A percentile compares a stretch with the other conserved stretches of the same genome.
Conservation (phyloP, 129 eudicot genomes). For the Chrysanthemum seticuspe region DNA sequence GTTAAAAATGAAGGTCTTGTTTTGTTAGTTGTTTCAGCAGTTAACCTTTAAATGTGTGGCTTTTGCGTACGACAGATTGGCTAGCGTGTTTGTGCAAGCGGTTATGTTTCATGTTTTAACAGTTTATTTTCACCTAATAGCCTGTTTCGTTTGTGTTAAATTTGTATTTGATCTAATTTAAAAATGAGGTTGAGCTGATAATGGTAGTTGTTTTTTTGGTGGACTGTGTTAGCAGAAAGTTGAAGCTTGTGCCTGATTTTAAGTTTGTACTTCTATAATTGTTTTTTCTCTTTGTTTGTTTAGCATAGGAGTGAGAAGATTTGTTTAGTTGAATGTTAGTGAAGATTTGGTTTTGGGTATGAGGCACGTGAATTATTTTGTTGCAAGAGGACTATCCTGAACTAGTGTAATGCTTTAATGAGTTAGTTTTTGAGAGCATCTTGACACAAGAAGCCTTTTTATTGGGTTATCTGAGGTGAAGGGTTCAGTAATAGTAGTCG, state of each 20-base stretch:
- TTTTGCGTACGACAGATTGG: too few relatives aligned
- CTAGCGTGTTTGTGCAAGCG: background rate
- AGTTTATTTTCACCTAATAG: background rate
- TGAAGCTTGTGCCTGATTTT: background rate
- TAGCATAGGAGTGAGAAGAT: background rate
- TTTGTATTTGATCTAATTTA: background rate
- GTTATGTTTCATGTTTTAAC: background rate
- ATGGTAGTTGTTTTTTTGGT: background rate
- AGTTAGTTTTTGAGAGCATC: background rate
- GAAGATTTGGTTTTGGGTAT: background rate
- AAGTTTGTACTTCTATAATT: background rate
- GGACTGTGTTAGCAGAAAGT: background rate
- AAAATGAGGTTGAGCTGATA: constrained; percentile 11
- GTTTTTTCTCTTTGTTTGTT: background rate
- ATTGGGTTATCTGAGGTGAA: too few relatives aligned
- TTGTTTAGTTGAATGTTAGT: background rate
- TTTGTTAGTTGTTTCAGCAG: too few relatives aligned
- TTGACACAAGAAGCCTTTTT: background rate
- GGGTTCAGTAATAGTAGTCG: too few relatives aligned
- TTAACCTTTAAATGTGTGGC: background rate
- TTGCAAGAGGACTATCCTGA: background rate
- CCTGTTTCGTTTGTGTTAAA: background rate
- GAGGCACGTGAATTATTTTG: background rate
- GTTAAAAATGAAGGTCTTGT: too few relatives aligned
- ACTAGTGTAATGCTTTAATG: background rate